Base-by-base conservation (phyloP, 176 grass and related monocot species). In the Cymbopogon citratus region DNA sequence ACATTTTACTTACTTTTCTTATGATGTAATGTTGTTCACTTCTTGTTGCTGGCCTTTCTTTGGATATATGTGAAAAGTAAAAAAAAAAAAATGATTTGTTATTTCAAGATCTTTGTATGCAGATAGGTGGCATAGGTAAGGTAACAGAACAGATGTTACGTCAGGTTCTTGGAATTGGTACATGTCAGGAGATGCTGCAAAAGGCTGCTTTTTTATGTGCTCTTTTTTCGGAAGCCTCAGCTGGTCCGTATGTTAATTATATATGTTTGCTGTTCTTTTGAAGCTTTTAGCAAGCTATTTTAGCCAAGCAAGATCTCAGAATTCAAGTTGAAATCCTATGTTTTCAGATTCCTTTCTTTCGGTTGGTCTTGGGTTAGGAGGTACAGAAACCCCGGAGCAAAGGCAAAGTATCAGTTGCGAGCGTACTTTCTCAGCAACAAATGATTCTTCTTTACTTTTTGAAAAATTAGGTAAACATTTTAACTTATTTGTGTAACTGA, bases 111-210 rank as follows among this genome's bases (percentile, higher is more conserved):
- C n/a, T 87, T 62, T 88, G 38, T 76, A 66, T 90, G 70, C 86
- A 98, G 95, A 94, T 98, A 81, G 90, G 92, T 84, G 95, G 95
- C 77, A 98, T 98, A 79, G 95, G 95, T 81, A 93, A 98, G 81
- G 95, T 95, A 71, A 95, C 95, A 75, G 95, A 98, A 79, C 84
- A 91, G 46, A 89, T 93, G 76, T 74, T 98, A 80, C 80, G n/a
- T 56, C 88, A 91, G 40, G 95, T 94, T 63, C 88, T 98, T 85
- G 92, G 90, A 88, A 94, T 98, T 34, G 89, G 38, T 83, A 98
- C 92, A 15, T 98, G 95, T 46, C 79, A 94, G 68, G 90, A 95
- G 41, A 94, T 98, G 72, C 73, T 95, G 71, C 88, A 91, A 88
- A 94, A 91, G 87, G 77, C 84, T 82, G 81, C 92, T 86, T 77